Evolutionary conservation across 192 early-diverging fungal genomes (phyloP).

Genomic region (Entomortierella beljakovae): DNA sequence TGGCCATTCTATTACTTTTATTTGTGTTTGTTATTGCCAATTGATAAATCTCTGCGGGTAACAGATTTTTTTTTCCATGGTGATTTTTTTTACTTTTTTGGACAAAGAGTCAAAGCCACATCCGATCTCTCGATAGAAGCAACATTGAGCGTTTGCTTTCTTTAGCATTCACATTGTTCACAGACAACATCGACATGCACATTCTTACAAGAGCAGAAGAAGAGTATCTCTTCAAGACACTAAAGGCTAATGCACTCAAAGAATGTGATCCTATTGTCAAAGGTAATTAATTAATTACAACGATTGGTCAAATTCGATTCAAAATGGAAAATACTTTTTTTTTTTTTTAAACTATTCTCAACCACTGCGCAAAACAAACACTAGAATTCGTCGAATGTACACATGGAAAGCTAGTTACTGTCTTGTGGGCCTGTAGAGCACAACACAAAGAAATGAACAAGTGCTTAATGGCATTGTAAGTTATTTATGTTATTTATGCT

Average conservation of each 20-base stretch:
- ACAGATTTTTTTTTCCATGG: too few relatives aligned
- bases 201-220: slow-evolving; percentile 65
- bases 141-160: neutral
- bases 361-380: neutral
- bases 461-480: slow-evolving; percentile 62
- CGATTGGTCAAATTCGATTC: neutral
- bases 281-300: slow-evolving; percentile 53
- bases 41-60: too few relatives aligned
- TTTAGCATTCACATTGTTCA: neutral
- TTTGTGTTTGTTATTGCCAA: too few relatives aligned
- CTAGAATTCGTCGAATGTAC: slow-evolving; percentile 69
- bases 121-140: neutral
- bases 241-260: slow-evolving; percentile 64
- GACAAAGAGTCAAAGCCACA: too few relatives aligned
- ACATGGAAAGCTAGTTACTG: slow-evolving; percentile 62
- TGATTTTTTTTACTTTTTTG: too few relatives aligned
- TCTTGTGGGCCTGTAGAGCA: slow-evolving; percentile 60
- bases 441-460: slow-evolving; percentile 64
- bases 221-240: slow-evolving; percentile 61
- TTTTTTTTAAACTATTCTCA: neutral
- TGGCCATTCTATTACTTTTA: too few relatives aligned
- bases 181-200: slow-evolving; percentile 36
- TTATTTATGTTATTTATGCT: neutral
- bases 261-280: slow-evolving; percentile 58
- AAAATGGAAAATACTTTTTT: too few relatives aligned